Evolutionary conservation across 768 basidiomycete species (phyloP), one percentile per base, ranked within the genome.

Genomic region (Lepiota brunneoincarnata): DNA sequence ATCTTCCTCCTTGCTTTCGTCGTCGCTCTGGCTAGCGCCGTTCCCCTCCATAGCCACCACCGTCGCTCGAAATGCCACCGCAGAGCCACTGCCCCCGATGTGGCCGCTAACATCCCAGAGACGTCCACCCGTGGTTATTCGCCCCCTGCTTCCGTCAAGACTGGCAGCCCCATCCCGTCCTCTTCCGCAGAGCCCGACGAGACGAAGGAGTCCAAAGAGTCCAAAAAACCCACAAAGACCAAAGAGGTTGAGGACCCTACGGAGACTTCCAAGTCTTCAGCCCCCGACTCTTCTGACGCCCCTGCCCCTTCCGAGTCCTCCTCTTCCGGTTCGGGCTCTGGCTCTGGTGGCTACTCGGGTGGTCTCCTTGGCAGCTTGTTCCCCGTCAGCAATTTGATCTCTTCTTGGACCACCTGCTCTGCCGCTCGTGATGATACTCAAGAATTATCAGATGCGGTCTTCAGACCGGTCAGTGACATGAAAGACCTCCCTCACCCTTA

Each of bases 361-460:
- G 55, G 63, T 56, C 59, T 63, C 18, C 61, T 75, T 9, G 58
- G 57, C 38, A 63, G 67, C 15, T 70, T 80, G 43, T 80, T 79
- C 67, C 79, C 79, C n/a, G 67, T 73, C 44, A 64, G 62, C 34
- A 63, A 45, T 14, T 36, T 58, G 31, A 56, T 61, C 51, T 61
- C 65, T 39, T 76, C 76, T 3, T 81, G 79, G 79, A 73, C 79
- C n/a, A 80, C 79, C 2, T 18, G 21, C 9, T 71, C 74, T 3
- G 60, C 72, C 15, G 63, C 66, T 18, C 63, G 69, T 10, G 43
- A 59, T 14, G 64, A 68, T 17, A 59, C 74, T 5, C 64, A 78
- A 18, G 56, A 74, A 3, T 70, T 82, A 39, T 67, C 71, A n/a
- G 78, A 80, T 60, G 55, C 51, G 35, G 78, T 79, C 3, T 70